phyloP scores from a whole-genome alignment of 2,329 filamentous ascomycete species.

The Pseudogymnoascus verrucosus region DNA sequence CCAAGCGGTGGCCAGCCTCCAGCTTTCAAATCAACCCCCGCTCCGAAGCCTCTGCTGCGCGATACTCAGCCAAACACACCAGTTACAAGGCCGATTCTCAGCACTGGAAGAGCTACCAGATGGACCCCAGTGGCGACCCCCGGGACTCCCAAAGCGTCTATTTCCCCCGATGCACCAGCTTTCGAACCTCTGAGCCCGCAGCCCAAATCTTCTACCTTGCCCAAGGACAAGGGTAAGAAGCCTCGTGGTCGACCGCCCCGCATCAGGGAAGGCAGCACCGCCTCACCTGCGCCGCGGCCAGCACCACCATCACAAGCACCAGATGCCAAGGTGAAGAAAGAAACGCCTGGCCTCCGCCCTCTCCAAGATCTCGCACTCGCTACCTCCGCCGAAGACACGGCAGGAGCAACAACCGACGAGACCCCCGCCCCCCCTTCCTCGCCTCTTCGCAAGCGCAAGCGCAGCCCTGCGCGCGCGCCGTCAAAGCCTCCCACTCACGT shows the following conservation, averaged over 20 bases:
- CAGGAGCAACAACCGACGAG: conserved; percentile 47
- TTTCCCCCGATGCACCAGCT: conserved; percentile 42
- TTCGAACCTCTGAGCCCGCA: conserved; percentile 52
- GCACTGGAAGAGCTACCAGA: conserved; percentile 41
- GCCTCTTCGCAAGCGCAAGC: conserved; percentile 44
- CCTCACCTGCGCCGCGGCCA: conserved; percentile 18
- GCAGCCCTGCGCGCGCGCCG: conserved; percentile 40
- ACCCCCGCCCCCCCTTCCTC: conserved; percentile 26
- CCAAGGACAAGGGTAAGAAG: conserved; percentile 12
- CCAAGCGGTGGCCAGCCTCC: conserved; percentile 20
- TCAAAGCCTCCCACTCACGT: conserved; percentile 57
- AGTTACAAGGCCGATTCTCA: conserved; percentile 13
- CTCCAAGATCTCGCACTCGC: conserved; percentile 36
- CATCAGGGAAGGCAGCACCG: conserved; percentile 21
- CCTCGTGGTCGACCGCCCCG: conserved; percentile 14
- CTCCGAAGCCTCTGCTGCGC: conserved; percentile 13
- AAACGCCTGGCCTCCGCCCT: conserved; percentile 21
- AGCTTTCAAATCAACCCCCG: conserved; percentile 11
- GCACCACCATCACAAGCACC: conserved; percentile 15
- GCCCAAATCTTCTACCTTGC: conserved; percentile 29
- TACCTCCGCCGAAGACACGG: conserved; percentile 15
- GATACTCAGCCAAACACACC: conserved; percentile 23
- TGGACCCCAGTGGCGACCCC: conserved; percentile 51
- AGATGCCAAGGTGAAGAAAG: conserved; percentile 30
- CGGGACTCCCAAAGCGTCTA: conserved; percentile 44